phyloP scores from a whole-genome alignment of 768 basidiomycete species.

The Termitomyces sp. region DNA sequence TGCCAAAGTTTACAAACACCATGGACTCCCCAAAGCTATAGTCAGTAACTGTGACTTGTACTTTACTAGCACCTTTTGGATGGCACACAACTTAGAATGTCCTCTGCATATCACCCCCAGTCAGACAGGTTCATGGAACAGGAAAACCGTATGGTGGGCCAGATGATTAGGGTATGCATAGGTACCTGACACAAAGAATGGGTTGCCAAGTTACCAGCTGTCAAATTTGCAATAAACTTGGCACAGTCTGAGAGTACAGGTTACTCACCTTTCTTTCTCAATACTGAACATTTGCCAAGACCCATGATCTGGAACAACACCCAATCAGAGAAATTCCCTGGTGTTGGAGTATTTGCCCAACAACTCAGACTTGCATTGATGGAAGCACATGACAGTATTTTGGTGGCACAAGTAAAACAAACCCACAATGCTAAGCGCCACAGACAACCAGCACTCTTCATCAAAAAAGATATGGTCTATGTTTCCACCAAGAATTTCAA shows the following conservation, averaged over 20 bases:
- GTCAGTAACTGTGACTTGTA: not conserved
- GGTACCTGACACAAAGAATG: not conserved
- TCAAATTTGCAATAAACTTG: not conserved
- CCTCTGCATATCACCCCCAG: conserved; percentile 11
- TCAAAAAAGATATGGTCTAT: no score
- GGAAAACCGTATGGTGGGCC: no score
- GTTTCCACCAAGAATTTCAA: no score
- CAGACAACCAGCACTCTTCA: no score
- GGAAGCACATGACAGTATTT: no score
- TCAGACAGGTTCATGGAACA: not conserved
- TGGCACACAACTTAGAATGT: conserved; percentile 14
- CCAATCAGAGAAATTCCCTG: no score
- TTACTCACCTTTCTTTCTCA: not conserved
- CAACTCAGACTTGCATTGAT: no score
- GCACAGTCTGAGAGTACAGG: not conserved
- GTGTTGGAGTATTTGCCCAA: no score
- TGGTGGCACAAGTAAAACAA: no score
- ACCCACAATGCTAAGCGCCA: no score
- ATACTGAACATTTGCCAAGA: not conserved
- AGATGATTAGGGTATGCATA: not conserved
- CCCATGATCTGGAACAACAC: no score
- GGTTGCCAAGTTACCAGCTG: not conserved
- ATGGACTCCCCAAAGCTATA: conserved; percentile 11
- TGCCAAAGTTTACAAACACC: not conserved
- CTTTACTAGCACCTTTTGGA: conserved; percentile 32